Evolutionary conservation across 176 grass and related monocot genomes (phyloP).

Genomic region (Oryza punctata): DNA sequence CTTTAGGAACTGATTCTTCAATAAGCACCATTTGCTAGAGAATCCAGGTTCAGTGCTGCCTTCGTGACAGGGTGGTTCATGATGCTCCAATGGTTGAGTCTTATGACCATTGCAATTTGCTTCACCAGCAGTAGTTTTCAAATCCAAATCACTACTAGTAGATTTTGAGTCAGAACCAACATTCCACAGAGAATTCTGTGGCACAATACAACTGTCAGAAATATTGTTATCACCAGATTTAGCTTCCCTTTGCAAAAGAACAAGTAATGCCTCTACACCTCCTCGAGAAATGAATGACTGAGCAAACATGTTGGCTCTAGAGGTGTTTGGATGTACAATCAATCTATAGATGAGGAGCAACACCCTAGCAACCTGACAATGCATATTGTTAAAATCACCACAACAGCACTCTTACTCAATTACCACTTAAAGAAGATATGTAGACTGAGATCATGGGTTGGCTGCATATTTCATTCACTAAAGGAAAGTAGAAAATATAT

Average conservation of each 20-base stretch:
- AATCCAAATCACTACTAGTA: constrained; percentile 20
- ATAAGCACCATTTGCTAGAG: constrained; percentile 55
- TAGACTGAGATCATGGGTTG: background rate
- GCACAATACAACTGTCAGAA: constrained; percentile 47
- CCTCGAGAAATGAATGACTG: constrained; percentile 70
- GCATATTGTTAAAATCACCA: constrained; percentile 24
- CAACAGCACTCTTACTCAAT: constrained; percentile 16
- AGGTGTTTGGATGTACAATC: constrained; percentile 70
- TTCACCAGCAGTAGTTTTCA: constrained; percentile 38
- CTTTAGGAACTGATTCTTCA: constrained; percentile 70
- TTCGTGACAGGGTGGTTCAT: constrained; percentile 39
- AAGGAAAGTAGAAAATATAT: constrained; percentile 6
- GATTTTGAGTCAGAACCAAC: constrained; percentile 36
- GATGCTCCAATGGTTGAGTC: constrained; percentile 37
- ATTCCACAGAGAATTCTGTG: constrained; percentile 14
- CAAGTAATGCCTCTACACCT: constrained; percentile 78
- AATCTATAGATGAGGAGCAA: constrained; percentile 83
- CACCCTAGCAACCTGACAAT: constrained; percentile 78
- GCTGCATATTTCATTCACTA: constrained; percentile 15
- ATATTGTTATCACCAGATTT: constrained; percentile 58
- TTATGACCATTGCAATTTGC: constrained; percentile 20
- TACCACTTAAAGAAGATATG: constrained; percentile 34
- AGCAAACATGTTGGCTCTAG: constrained; percentile 65
- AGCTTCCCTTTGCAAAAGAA: constrained; percentile 75
- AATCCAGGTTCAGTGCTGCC: constrained; percentile 35